Base-by-base conservation (phyloP, 192 early-diverging fungal species). In the Rhizophagus sp. region DNA sequence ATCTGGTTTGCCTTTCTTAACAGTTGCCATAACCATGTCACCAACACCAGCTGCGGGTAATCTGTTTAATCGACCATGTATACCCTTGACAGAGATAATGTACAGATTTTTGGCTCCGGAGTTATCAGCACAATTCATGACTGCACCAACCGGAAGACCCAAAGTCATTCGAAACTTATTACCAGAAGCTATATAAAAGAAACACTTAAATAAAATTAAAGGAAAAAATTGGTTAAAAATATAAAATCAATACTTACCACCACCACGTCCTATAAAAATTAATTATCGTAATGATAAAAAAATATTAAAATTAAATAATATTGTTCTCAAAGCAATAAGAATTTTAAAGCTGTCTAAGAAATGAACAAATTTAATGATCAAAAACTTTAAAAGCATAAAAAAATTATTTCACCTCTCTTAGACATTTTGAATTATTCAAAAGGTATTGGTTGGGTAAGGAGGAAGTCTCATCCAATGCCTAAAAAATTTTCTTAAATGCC, bases 101-200 rank as follows among this genome's bases (percentile, higher is more conserved):
- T 99, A 98, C 81, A 99, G 91, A 94, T 99, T 99, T 94, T 99
- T 99, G 86, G 98, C 98, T 70, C 98, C 98, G 88, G 97, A 98
- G 96, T 99, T 99, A 89, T 99, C 98, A 78, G 98, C 98, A 87
- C 97, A 99, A 92, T 99, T 99, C 93, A 99, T 98, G 81, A 99
- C 96, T 72, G 98, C 98, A 89, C 89, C 88, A 69, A 90, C 89
- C 41, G 89, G 89, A 77, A 99, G 93, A 96, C 95, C 98, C 83
- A 99, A 93, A 86, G 97, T 96, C 97, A 99, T 99, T 85, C 97
- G 94, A 92, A 96, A 97, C 89, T 99, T 99, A 89, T 92, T 95
- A 83, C 96, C 96, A 78, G 94, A 89, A 88, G 91, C 88, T 77
- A 49, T 41, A 41, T 41, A 64, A 76, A 36, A 36, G n/a, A 3